Evolutionary conservation across 2,329 filamentous ascomycete species (phyloP), one percentile per base, ranked within the genome.

Genomic region (Colletotrichum tofieldiae): DNA sequence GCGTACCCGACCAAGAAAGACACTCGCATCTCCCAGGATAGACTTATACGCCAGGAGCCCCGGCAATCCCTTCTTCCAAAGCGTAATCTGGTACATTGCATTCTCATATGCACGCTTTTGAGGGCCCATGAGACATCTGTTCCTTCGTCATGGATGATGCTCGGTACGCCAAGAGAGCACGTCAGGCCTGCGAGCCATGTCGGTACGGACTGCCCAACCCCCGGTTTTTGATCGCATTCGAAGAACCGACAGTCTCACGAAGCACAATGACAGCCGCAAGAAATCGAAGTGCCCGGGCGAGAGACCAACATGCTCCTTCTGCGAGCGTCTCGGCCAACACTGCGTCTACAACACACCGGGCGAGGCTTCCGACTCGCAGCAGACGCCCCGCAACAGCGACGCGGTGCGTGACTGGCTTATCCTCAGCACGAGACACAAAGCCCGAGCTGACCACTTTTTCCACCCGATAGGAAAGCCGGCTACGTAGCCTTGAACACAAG

Each of bases 151-250:
- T 71, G 68, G 68, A 71, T 39, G 68, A 71, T 26, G 63, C 56
- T n/a, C 56, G 68, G 16, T 71, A 71, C 26, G 56, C 68, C 16
- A 71, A 71, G 51, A 45, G 68, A 26, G 68, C 68, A 1, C 68
- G 68, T 8, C 68, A 71, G 32, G 63, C 63, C 35, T 71, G 68
- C 20, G 63, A 71, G 35, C 63, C 68, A 8, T 67, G 68, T 37
- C 63, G 68, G 68, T 62, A 51, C 3, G 56, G 35, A 37, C 35
- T 37, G 35, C 35, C 35, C 35, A 9, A 26, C 23, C 18, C 29
- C 32, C 12, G 2, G 16, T 4, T 9, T 6, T 0, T 18, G n/a
- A 59, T 32, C 5, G 6, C 14, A 26, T 9, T 26, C n/a, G 3
- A 16, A 29, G 41, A 6, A 54, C 18, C 29, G 18, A 26, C 14